Percentiles rank a stretch among this genome's conserved stretches.
Conservation (phyloP, 225 moss, liverwort and hornwort species). For the Marchantia paleacea region DNA sequence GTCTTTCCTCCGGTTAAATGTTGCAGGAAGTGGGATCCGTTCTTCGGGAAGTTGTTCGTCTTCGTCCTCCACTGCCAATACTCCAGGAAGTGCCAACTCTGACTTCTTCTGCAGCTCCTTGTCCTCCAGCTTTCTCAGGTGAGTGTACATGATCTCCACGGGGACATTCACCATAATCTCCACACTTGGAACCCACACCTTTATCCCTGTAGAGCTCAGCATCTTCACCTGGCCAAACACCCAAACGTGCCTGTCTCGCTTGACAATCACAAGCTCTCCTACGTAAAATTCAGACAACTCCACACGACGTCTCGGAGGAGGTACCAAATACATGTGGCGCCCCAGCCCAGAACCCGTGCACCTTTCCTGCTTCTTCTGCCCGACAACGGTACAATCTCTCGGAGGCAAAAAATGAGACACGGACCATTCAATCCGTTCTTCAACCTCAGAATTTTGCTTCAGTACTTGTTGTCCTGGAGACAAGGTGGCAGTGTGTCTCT, state of each 20-base stretch:
- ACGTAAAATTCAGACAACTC: conserved; percentile 32
- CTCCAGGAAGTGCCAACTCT: not conserved
- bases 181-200: conserved; percentile 45
- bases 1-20: not conserved
- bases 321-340: conserved; percentile 12
- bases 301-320: conserved; percentile 31
- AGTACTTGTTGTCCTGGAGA: not conserved
- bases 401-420: not conserved
- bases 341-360: conserved; percentile 1
- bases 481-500: not conserved
- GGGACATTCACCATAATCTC: conserved; percentile 51
- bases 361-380: not conserved
- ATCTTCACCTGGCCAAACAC: conserved; percentile 36
- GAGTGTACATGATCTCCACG: conserved; percentile 44
- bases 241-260: conserved; percentile 54
- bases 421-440: not conserved
- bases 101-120: not conserved
- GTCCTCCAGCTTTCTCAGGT: conserved; percentile 40
- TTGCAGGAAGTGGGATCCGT: not conserved
- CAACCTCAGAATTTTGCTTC: not conserved
- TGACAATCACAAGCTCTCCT: conserved; percentile 55
- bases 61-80: not conserved
- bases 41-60: not conserved
- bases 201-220: conserved; percentile 42
- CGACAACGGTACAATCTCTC: not conserved